Percentiles rank a stretch among this genome's conserved stretches.
Conservation (phyloP, 2,329 filamentous ascomycete species). For the Neophaeococcomyces mojaviensis region DNA sequence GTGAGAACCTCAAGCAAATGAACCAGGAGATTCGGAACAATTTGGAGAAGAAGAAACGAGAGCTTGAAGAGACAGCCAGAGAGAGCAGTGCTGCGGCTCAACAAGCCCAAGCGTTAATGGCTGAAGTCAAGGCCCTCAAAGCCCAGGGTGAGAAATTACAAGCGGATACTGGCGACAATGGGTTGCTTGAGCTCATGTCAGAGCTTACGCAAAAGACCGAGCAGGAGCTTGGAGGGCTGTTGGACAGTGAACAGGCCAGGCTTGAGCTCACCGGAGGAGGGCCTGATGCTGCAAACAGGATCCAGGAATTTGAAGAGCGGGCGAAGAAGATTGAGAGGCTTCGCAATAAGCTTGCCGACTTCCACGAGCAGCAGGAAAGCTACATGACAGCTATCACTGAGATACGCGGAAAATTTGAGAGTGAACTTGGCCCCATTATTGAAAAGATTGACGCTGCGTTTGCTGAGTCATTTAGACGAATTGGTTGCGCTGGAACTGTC, state of each 20-base stretch:
- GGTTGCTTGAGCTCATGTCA: conserved; percentile 10
- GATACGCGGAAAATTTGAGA: conserved; percentile 72
- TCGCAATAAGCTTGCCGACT: conserved; percentile 25
- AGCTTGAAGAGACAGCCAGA: conserved; percentile 30
- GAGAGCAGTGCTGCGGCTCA: conserved; percentile 16
- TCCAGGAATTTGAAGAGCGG: conserved; percentile 68
- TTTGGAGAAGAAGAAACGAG: conserved; percentile 35
- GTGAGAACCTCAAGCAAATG: conserved; percentile 58
- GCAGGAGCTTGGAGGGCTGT: conserved; percentile 63
- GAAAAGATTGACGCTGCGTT: conserved; percentile 82
- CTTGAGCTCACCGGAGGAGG: conserved; percentile 63
- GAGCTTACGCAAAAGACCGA: conserved; percentile 39
- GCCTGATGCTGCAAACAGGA: conserved; percentile 60
- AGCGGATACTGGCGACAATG: conserved; percentile 13
- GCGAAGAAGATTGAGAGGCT: conserved; percentile 61
- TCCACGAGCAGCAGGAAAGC: conserved; percentile 41
- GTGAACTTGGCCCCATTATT: conserved; percentile 68
- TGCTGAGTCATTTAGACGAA: conserved; percentile 85
- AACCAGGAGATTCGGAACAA: conserved; percentile 52
- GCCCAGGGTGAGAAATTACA: conserved; percentile 26
- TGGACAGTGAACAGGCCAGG: conserved; percentile 64
- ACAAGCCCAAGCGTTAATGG: conserved; percentile 11
- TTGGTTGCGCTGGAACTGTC: conserved; percentile 89
- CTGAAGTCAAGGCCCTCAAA: conserved; percentile 21
- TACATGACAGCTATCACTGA: conserved; percentile 54